A percentile compares a stretch with the other conserved stretches of the same genome.
Evolutionary conservation across 2,329 filamentous ascomycete species (phyloP).

Genomic region (Sarocladium strictum): DNA sequence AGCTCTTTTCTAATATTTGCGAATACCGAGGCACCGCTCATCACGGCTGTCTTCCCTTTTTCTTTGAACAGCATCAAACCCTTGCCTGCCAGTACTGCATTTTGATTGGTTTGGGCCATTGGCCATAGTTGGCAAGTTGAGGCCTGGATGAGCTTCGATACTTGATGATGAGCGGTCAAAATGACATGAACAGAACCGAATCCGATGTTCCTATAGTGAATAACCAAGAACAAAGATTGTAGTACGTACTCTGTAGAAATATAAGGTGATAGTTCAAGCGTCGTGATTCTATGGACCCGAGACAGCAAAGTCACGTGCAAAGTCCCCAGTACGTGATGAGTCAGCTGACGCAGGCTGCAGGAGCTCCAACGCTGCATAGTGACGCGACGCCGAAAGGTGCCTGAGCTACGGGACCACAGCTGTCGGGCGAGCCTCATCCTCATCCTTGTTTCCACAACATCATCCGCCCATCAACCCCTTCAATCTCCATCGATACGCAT

Average conservation of each 20-base stretch:
- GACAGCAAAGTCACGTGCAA: too few relatives aligned
- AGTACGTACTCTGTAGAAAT: too few relatives aligned
- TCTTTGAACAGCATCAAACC: background rate
- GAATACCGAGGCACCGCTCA: background rate
- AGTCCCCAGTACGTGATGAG: too few relatives aligned
- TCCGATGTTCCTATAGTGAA: too few relatives aligned
- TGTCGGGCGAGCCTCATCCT: constrained; percentile 1
- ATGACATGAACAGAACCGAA: too few relatives aligned
- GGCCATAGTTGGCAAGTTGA: too few relatives aligned
- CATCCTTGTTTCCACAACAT: background rate
- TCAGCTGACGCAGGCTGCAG: constrained; percentile 8
- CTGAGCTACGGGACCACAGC: constrained; percentile 27
- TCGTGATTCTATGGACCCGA: too few relatives aligned
- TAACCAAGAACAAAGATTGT: too few relatives aligned
- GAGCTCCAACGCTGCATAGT: constrained; percentile 22
- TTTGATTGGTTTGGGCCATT: too few relatives aligned
- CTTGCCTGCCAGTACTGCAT: background rate
- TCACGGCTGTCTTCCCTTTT: background rate
- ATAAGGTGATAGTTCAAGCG: too few relatives aligned
- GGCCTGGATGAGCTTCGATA: too few relatives aligned
- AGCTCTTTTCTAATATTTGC: background rate
- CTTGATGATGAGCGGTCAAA: too few relatives aligned
- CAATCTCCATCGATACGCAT: background rate
- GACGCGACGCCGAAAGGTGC: constrained; percentile 36
- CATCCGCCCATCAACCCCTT: background rate